A percentile compares a stretch with the other conserved stretches of the same genome.
phyloP scores from a whole-genome alignment of 257 asterid species.

The Catharanthus roseus region DNA sequence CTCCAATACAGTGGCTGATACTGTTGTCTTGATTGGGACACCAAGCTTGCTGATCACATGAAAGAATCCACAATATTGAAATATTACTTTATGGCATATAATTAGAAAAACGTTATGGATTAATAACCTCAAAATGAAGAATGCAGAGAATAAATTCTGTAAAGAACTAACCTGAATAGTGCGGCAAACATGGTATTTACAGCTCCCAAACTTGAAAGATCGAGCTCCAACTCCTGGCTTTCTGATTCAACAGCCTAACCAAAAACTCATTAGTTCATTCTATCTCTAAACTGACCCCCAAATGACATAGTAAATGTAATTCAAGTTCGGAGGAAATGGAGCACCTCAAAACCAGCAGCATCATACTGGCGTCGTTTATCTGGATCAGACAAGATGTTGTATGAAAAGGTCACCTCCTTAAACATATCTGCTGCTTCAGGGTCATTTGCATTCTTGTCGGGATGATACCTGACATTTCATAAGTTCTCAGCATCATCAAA shows the following conservation, averaged over 20 bases:
- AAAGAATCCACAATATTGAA: constrained; percentile 4
- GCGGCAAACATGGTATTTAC: constrained; percentile 98
- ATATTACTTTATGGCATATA: constrained; percentile 16
- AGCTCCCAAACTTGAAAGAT: constrained; percentile 94
- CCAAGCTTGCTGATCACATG: constrained; percentile 76
- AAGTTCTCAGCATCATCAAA: constrained; percentile 15
- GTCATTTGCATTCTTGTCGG: constrained; percentile 96
- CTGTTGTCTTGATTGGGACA: constrained; percentile 91
- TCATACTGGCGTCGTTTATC: constrained; percentile 92
- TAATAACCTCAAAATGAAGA: constrained; percentile 7
- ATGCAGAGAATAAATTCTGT: constrained; percentile 11
- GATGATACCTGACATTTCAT: constrained; percentile 71
- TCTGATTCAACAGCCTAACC: constrained; percentile 90
- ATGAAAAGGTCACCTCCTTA: constrained; percentile 91
- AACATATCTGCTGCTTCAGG: constrained; percentile 79
- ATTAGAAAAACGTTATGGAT: not conserved
- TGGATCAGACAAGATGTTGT: constrained; percentile 84
- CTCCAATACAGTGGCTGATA: constrained; percentile 91
- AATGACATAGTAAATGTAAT: not conserved
- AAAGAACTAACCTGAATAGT: constrained; percentile 65
- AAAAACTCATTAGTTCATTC: constrained; percentile 4
- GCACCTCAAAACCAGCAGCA: constrained; percentile 85
- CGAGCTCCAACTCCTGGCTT: constrained; percentile 90
- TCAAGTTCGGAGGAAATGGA: constrained; percentile 4
- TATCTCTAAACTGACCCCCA: not conserved